phyloP scores from a whole-genome alignment of 2,329 filamentous ascomycete genomes.

The Pseudocercospora musae region DNA sequence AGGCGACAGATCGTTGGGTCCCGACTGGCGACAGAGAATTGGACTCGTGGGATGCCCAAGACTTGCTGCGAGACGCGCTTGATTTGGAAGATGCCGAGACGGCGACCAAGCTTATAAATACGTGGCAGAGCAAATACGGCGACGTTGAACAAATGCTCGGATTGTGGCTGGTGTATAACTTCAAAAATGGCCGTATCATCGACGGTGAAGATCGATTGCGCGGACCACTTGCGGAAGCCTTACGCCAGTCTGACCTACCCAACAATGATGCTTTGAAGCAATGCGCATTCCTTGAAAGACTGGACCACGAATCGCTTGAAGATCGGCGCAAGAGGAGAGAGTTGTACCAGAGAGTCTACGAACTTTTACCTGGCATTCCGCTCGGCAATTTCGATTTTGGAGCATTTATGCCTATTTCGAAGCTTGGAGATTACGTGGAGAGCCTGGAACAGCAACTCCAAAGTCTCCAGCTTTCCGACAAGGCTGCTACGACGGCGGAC shows the following conservation, averaged over 20 bases:
- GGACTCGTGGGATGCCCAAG: slow-evolving; percentile 12
- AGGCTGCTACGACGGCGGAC: not conserved
- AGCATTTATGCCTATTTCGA: not conserved
- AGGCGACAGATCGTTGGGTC: not conserved
- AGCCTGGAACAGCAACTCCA: not conserved
- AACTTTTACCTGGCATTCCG: not conserved
- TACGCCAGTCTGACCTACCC: not conserved
- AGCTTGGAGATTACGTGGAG: not conserved
- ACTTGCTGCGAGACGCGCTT: slow-evolving; percentile 14
- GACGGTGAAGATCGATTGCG: not conserved
- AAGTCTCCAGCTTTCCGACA: not conserved
- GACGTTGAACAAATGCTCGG: slow-evolving; percentile 8
- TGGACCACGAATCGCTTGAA: not conserved
- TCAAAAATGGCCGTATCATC: not conserved
- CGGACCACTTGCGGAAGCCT: not conserved
- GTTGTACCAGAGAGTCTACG: not conserved
- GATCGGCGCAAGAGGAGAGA: not conserved
- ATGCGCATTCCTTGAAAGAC: not conserved
- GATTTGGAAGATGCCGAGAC: not conserved
- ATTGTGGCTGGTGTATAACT: not conserved
- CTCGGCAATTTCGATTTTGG: not conserved
- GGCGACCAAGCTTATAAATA: slow-evolving; percentile 7
- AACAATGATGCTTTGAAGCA: not conserved
- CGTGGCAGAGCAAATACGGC: slow-evolving; percentile 10
- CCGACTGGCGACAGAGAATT: slow-evolving; percentile 8